Evolutionary conservation across 257 asterid species (phyloP), one percentile per base, ranked within the genome.

Genomic region (Solanum peruvianum): DNA sequence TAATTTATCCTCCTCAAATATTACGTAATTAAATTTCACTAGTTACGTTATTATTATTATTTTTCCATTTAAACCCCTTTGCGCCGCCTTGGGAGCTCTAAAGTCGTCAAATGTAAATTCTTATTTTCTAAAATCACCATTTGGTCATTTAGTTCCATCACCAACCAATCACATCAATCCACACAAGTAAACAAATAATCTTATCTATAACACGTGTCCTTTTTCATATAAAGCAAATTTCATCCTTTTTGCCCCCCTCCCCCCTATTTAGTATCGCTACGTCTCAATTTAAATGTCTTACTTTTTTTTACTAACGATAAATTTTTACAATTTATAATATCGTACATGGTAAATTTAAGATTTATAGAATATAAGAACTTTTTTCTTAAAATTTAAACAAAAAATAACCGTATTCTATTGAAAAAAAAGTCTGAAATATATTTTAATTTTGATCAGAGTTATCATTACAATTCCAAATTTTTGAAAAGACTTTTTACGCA

Each of bases 11-110:
- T 49, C 0, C 23, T 49, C 1, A 16, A 49, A 49, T 2, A 6
- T 0, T 0, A 15, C 1, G 0, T 49, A 49, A 49, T 49, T 0
- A 49, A 49, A 49, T 49, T 49, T 49, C 9, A 15, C 21, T 49
- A 49, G 9, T 1, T 49, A 49, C 10, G 4, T 42, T 1, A 4
- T 3, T 9, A 20, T 47, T 47, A 58, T 9, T 58, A 18, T 58
- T 58, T 2, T 83, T 44, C 25, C 5, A 25, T 78, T 78, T 44
- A 78, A 44, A 5, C 10, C 27, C 7, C 18, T 89, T 27, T 85
- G 89, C 91, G 89, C 96, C 93, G 94, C 92, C 94, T 87, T 83
- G 52, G 88, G 88, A 76, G 78, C 89, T 89, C 91, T 73, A 80
- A 42, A 87, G 86, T 47, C 90, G 90, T 90, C 94, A 83, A 91